phyloP scores from a whole-genome alignment of 1,284 basidiomycete species.

The Tylopilus sp. region DNA sequence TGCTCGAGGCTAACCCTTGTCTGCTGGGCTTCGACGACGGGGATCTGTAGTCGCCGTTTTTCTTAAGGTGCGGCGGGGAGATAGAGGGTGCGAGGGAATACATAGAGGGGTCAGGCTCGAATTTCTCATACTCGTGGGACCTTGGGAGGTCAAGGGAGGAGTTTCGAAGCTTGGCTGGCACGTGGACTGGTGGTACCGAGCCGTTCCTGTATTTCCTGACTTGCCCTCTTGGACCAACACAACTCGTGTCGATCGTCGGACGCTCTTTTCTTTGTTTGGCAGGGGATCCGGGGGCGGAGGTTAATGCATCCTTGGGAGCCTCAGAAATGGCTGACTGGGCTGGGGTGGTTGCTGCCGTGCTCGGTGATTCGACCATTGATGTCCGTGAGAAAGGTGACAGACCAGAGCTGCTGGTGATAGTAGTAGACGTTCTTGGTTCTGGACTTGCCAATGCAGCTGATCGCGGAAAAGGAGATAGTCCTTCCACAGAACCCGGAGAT shows the following conservation, averaged over 20 bases:
- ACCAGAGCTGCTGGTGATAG: slow-evolving; percentile 23
- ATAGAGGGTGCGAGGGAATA: slow-evolving; percentile 32
- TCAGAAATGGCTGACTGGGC: slow-evolving; percentile 26
- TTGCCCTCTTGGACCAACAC: slow-evolving; percentile 31
- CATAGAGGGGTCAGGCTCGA: slow-evolving; percentile 31
- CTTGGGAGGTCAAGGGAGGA: slow-evolving; percentile 31
- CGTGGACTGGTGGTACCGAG: slow-evolving; percentile 30
- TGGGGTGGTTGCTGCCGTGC: slow-evolving; percentile 28
- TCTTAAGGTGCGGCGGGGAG: slow-evolving; percentile 26
- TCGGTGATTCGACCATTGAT: slow-evolving; percentile 28
- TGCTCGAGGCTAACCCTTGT: slow-evolving; percentile 23
- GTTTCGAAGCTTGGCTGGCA: slow-evolving; percentile 30
- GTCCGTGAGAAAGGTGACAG: slow-evolving; percentile 30
- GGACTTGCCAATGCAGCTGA: slow-evolving; percentile 24
- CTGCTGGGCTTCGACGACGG: slow-evolving; percentile 29
- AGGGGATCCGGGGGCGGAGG: slow-evolving; percentile 17
- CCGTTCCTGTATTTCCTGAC: slow-evolving; percentile 33
- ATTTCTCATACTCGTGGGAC: slow-evolving; percentile 22
- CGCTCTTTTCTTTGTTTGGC: slow-evolving; percentile 30
- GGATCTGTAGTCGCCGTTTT: slow-evolving; percentile 20
- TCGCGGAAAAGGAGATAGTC: slow-evolving; percentile 20
- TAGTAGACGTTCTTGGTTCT: slow-evolving; percentile 25
- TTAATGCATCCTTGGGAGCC: slow-evolving; percentile 9
- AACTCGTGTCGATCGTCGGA: slow-evolving; percentile 32
- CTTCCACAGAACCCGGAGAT: slow-evolving; percentile 22